Percentiles rank a stretch among this genome's conserved stretches.
Evolutionary conservation across 2,329 filamentous ascomycete genomes (phyloP).

Genomic region (Aureobasidium sp.): DNA sequence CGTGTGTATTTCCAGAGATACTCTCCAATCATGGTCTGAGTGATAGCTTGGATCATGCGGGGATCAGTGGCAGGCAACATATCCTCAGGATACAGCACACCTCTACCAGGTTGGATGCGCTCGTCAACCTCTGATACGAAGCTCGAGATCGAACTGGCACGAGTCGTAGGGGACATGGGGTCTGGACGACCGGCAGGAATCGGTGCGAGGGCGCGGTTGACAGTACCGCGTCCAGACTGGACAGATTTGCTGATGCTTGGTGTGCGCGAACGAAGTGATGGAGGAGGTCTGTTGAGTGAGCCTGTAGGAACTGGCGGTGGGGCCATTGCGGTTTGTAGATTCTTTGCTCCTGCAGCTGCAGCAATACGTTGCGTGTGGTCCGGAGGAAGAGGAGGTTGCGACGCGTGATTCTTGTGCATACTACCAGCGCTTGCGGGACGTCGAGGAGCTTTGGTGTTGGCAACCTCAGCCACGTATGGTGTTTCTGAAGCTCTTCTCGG

Average conservation of each 20-base stretch:
- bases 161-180: constrained; percentile 40
- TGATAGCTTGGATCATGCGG: constrained; percentile 98
- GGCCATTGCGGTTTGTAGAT: constrained; percentile 56
- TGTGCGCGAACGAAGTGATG: constrained; percentile 24
- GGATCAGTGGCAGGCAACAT: constrained; percentile 70
- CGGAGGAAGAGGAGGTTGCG: constrained; percentile 63
- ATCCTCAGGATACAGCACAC: constrained; percentile 48
- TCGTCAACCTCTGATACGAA: constrained; percentile 91
- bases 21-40: constrained; percentile 98
- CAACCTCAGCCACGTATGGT: neutral
- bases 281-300: constrained; percentile 20
- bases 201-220: neutral
- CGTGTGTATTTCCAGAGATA: constrained; percentile 99
- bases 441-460: constrained; percentile 26
- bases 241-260: constrained; percentile 20
- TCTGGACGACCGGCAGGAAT: constrained; percentile 30
- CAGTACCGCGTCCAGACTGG: neutral
- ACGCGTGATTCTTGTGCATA: constrained; percentile 39
- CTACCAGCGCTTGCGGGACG: constrained; percentile 70
- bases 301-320: constrained; percentile 76
- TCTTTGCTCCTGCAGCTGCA: constrained; percentile 54
- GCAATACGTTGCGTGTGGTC: constrained; percentile 83
- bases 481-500: constrained; percentile 15
- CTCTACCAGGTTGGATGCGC: constrained; percentile 68
- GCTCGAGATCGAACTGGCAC: constrained; percentile 83